Conservation (phyloP, 2,329 filamentous ascomycete genomes). For the Aaosphaeria arxii region DNA sequence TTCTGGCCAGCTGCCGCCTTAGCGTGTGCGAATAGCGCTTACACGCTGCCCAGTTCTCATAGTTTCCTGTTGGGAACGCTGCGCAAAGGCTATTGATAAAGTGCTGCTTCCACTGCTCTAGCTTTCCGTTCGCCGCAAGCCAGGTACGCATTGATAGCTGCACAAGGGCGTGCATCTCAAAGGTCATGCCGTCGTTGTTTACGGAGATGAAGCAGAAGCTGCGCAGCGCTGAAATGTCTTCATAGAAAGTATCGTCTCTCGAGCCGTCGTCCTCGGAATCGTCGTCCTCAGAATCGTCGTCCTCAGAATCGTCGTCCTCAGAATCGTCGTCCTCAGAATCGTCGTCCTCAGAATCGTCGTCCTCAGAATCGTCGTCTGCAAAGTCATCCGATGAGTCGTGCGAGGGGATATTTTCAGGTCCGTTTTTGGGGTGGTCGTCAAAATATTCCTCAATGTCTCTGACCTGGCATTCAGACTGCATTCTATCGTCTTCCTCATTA, state of each 20-base stretch:
- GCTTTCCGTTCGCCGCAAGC: neutral
- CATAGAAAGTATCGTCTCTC: too few relatives aligned
- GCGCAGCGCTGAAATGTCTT: conserved; percentile 32
- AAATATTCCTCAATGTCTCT: too few relatives aligned
- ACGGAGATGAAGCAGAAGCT: conserved; percentile 5
- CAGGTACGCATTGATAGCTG: neutral
- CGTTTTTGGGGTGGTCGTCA: too few relatives aligned
- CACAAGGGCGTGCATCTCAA: neutral
- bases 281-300: too few relatives aligned
- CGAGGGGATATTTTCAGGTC: too few relatives aligned
- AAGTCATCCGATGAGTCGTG: too few relatives aligned
- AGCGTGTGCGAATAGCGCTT: conserved; percentile 29
- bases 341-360: too few relatives aligned
- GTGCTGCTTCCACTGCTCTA: conserved; percentile 7
- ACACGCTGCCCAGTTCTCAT: conserved; percentile 34
- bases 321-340: too few relatives aligned
- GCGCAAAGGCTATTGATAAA: conserved; percentile 24
- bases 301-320: too few relatives aligned
- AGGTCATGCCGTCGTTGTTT: neutral
- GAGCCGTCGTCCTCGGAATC: too few relatives aligned
- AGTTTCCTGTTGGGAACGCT: too few relatives aligned
- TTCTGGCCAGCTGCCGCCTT: conserved; percentile 2
- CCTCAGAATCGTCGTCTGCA: too few relatives aligned
- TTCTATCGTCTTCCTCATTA: conserved; percentile 6
- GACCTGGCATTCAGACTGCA: conserved; percentile 15